phyloP scores from a whole-genome alignment of 2,329 filamentous ascomycete genomes.

The Cytospora leucostoma region DNA sequence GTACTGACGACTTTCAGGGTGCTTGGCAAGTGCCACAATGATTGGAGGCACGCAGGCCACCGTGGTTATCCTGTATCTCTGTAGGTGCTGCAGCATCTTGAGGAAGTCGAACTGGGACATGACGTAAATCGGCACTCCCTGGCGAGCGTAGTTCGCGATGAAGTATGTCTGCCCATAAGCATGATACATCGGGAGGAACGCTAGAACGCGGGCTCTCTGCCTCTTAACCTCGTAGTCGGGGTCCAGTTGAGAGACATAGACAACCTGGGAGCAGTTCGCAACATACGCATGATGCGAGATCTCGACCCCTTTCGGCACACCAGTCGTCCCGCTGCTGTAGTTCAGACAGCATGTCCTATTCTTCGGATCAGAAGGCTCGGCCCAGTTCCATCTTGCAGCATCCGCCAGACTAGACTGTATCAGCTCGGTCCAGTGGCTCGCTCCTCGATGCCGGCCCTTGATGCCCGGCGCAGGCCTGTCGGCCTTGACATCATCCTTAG shows the following conservation, averaged over 20 bases:
- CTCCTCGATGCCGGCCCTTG: slow-evolving; percentile 37
- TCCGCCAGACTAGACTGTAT: slow-evolving; percentile 49
- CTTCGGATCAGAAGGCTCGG: slow-evolving; percentile 53
- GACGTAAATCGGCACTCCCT: slow-evolving; percentile 69
- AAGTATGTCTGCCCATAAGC: slow-evolving; percentile 73
- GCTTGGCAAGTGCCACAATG: slow-evolving; percentile 71
- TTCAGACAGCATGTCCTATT: slow-evolving; percentile 68
- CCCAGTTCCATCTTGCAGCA: slow-evolving; percentile 64
- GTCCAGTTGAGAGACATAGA: slow-evolving; percentile 48
- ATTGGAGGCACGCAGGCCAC: slow-evolving; percentile 74
- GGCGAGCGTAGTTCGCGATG: slow-evolving; percentile 58
- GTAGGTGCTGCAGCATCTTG: slow-evolving; percentile 67
- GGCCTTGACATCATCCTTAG: slow-evolving; percentile 41
- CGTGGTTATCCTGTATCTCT: slow-evolving; percentile 68
- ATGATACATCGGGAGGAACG: slow-evolving; percentile 78
- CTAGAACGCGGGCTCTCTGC: slow-evolving; percentile 50
- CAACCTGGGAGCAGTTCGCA: slow-evolving; percentile 65
- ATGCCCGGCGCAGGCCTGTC: slow-evolving; percentile 32
- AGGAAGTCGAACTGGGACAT: slow-evolving; percentile 78
- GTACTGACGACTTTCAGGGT: slow-evolving; percentile 63
- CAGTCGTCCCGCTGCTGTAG: slow-evolving; percentile 78
- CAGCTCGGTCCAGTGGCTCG: slow-evolving; percentile 66
- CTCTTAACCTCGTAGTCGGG: slow-evolving; percentile 49
- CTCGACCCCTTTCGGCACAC: slow-evolving; percentile 80
- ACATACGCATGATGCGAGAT: slow-evolving; percentile 78